Base-by-base conservation (phyloP, 1,284 basidiomycete species). In the Heliocybe sulcata region DNA sequence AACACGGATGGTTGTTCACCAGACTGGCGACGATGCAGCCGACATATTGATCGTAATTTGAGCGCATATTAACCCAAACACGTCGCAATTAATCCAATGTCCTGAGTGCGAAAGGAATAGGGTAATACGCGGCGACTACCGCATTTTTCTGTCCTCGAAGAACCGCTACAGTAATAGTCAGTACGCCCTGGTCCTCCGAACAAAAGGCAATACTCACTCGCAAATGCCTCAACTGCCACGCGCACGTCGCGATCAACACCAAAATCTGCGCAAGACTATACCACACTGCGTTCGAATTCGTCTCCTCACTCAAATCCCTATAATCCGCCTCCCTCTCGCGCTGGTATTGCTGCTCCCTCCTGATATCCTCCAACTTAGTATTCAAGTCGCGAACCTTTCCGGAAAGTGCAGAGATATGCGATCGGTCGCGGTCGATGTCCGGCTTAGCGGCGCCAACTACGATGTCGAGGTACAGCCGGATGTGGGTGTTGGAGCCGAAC, bases 311-410 rank as follows among this genome's bases (percentile, higher is more conserved):
- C 57, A 98, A 71, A 69, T 96, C 77, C 45, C 97, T 79, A 69
- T 92, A 99, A 60, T 88, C 85, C n/a, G 89, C 80, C 72, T 99
- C 97, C 56, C 93, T 77, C 69, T 99, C 96, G 47, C 97, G 81
- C 76, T 99, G 95, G 68, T 97, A 99, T 69, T 97, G 93, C 74
- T 99, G 97, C 72, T 99, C 97, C 45, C 93, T 80, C 55, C 93
- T 79, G 60, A 99, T 90, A 65, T 98, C 94, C 66, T 92, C 87
- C 54, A 99, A 77, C 69, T 94, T 95, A 61, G 85, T 80, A 72
- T 98, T 99, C 55, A 99, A 77, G 61, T 98, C 95, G 29, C 92
- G 82, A 48, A 99, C 81, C 68, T 92, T 94, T 54, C 81, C 71
- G 0, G 94, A 87, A 35, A 99, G 78, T 63, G 94, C 91, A 2